Evolutionary conservation across 2,329 filamentous ascomycete species (phyloP), one percentile per base, ranked within the genome.

Genomic region (Xylaria sp.): DNA sequence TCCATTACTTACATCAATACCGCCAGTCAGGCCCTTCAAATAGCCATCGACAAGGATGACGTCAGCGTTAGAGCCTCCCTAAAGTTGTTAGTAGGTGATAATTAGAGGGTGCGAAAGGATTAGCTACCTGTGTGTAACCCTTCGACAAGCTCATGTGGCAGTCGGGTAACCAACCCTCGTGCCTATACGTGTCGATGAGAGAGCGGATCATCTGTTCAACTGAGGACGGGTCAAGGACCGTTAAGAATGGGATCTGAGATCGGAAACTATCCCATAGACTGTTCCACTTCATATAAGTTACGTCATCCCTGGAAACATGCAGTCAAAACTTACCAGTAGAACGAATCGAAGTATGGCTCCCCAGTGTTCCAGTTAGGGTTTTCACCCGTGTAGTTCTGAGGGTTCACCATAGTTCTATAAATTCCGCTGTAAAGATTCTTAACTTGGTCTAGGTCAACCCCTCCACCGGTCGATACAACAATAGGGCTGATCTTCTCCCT

Each of bases 101-200:
- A 58, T 25, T 4, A 48, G 18, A 32, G 4, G 35, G 13, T 10
- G 8, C n/a, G 12, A 27, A 27, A 18, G 9, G 21, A 37, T 10
- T 47, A 5, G 16, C 55, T 69, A 81, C 81, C 74, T 93, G 92
- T 0, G 90, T 92, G 74, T 86, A 91, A 0, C 92, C 92, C 76
- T 91, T 92, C 77, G 87, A 92, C 1, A 93, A 83, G n/a, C 86
- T 89, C 91, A 93, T 93, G 42, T 91, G 87, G 71, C 91, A 93
- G 76, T 94, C 92, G 0, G 92, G 92, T 5, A 94, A 80, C 82
- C 89, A 93, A 0, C 92, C 92, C 72, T 90, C 84, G 72, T 92
- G 85, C 35, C 84, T 84, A 72, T 93, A 94, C 0, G 87, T 92
- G 67, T 93, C 91, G 21, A 94, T 87, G 37, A 94, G 81, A 64